Conservation (phyloP, 2,329 filamentous ascomycete species). For the Colletotrichum sp. region DNA sequence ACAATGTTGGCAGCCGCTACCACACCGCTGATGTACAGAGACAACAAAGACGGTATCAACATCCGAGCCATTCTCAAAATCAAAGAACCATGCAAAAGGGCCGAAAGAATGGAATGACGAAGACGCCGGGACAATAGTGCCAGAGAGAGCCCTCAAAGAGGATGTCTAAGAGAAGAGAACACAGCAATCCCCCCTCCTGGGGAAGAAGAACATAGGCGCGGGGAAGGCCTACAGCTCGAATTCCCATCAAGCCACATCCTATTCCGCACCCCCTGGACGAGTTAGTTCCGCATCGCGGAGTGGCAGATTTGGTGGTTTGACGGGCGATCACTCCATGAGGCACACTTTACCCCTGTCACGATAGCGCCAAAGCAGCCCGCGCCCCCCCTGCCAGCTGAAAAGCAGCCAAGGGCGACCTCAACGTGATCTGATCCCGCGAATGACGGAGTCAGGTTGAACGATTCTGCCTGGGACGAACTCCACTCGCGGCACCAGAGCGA, state of each 20-base stretch:
- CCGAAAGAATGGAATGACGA: not conserved
- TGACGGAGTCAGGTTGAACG: not conserved
- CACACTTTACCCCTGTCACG: not conserved
- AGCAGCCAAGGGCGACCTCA: not conserved
- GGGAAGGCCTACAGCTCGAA: not conserved
- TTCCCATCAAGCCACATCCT: not conserved
- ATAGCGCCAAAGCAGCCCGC: constrained; percentile 1
- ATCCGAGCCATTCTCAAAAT: not conserved
- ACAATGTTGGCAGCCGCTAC: constrained; percentile 30
- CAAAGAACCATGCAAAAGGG: not conserved
- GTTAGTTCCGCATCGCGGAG: not conserved
- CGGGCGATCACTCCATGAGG: not conserved
- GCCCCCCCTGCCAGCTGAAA: not conserved
- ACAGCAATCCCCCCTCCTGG: not conserved
- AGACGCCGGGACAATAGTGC: not conserved
- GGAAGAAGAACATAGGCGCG: not conserved
- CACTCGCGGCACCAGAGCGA: not conserved
- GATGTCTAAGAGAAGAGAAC: not conserved
- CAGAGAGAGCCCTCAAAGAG: not conserved
- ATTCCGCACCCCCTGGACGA: not conserved
- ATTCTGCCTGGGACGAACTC: not conserved
- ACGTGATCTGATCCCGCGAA: not conserved
- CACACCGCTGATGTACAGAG: not conserved
- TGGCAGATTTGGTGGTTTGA: not conserved
- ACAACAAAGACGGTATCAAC: not conserved